Base-by-base conservation (phyloP, 441 rosid species). In the Euphorbia celastroides region DNA sequence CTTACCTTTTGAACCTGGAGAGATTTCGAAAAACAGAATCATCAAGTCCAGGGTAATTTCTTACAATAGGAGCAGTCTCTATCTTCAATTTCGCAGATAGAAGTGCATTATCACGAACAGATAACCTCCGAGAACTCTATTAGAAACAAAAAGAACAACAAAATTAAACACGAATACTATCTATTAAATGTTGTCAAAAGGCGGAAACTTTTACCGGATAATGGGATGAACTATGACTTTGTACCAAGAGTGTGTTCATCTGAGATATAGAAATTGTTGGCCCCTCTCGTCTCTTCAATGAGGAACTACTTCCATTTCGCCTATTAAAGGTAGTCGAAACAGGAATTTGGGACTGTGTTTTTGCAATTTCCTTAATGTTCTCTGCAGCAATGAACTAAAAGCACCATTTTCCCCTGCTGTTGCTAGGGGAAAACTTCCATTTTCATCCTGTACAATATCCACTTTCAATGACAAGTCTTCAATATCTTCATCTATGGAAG, bases 1-100 rank as follows among this genome's bases (percentile, higher is more conserved):
- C 42, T 51, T 26, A 85, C 97, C 87, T 87, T 76, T 64, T 70
- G 78, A 93, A 88, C 77, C 27, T 78, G 64, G 98, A 90, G 70
- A 85, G 31, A 74, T 93, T 88, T 70, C 79, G 83, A 79, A 86
- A 90, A 67, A 81, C 68, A 41, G 79, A 83, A 41, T 86, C 73
- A 63, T 79, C 17, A 30, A 87, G 84, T 68, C 82, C 87, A 0
- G 74, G 71, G 14, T 42, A 20, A 34, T 71, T 60, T 23, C 70
- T 75, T 32, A 64, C 57, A 65, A 60, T 16, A 64, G 82, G 84
- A 64, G 88, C 97, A 19, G 78, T 82, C 70, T 79, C 77, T 58
- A 93, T 86, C 80, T 80, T 74, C 41, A 66, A 57, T 79, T 72
- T 87, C 30, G 81, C 93, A 64, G 81, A 77, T 28, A 82, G 67